Evolutionary conservation across 1,284 basidiomycete species (phyloP).

Genomic region (Pseudozyma thailandica): DNA sequence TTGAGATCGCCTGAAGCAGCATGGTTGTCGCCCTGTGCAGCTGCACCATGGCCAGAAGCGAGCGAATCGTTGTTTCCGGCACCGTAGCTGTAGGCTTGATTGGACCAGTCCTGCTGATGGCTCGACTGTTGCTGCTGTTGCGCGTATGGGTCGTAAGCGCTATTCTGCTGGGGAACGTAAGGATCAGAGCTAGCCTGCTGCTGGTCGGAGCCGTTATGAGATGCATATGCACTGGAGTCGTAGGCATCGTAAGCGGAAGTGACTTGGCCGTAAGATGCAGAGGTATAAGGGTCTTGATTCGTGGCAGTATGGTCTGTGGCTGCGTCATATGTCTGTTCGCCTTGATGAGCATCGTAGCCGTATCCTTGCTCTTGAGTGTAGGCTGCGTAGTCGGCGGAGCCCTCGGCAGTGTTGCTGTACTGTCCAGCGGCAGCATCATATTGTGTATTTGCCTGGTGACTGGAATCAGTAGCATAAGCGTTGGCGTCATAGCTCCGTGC

Average conservation of each 20-base stretch:
- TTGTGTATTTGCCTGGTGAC: slow-evolving; percentile 11
- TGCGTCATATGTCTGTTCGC: slow-evolving; percentile 16
- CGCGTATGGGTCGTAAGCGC: slow-evolving; percentile 2
- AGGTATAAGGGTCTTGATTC: slow-evolving; percentile 9
- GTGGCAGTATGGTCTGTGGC: slow-evolving; percentile 2
- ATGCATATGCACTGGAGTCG: slow-evolving; percentile 8
- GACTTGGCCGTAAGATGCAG: not conserved
- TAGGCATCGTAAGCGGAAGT: slow-evolving; percentile 12
- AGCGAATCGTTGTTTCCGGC: slow-evolving; percentile 2
- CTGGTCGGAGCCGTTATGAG: slow-evolving; percentile 1
- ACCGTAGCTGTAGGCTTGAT: slow-evolving; percentile 12
- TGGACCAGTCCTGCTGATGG: slow-evolving; percentile 12
- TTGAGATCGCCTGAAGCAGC: not conserved
- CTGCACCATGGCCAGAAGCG: slow-evolving; percentile 7
- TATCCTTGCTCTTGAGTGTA: slow-evolving; percentile 17
- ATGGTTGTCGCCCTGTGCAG: not conserved
- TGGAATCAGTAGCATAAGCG: slow-evolving; percentile 13
- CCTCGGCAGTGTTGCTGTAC: slow-evolving; percentile 6
- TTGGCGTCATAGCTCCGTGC: slow-evolving; percentile 21
- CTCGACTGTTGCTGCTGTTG: slow-evolving; percentile 9
- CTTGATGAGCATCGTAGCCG: slow-evolving; percentile 11
- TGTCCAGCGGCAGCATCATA: slow-evolving; percentile 7
- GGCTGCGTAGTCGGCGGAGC: slow-evolving; percentile 7
- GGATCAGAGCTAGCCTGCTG: slow-evolving; percentile 9
- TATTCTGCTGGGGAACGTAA: slow-evolving; percentile 14